Base-by-base conservation (phyloP, 2,329 filamentous ascomycete genomes). In the Neofusicoccum laricinum region DNA sequence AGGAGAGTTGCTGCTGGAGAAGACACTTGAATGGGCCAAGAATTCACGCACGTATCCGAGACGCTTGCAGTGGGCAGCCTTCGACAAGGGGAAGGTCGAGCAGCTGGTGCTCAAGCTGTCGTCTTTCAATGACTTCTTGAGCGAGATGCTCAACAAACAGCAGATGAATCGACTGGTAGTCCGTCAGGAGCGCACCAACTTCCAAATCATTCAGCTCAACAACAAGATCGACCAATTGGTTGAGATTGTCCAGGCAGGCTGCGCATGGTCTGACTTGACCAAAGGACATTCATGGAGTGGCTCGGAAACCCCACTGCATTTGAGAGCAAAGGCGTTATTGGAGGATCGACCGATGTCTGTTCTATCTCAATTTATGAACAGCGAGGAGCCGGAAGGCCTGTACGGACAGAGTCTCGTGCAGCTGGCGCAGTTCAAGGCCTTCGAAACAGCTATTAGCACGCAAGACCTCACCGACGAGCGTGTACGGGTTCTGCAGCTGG, bases 201-300 rank as follows among this genome's bases (percentile, higher is more conserved):
- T 75, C 55, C 73, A 76, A 50, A 76, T 78, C 36, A 70, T 78
- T 45, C 70, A 76, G 49, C 67, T 78, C 6, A 77, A 77, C 62
- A 68, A 68, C 62, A 74, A 68, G 25, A 69, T 78, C 40, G 70
- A 73, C 50, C 69, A 75, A n/a, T 67, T 78, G 19, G 68, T 73
- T 2, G 70, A 77, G 64, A 73, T 78, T 34, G 71, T 75, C 65
- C 65, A 71, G 34, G 72, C 74, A 0, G 59, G 65, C 65, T 19
- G 25, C 67, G 51, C 64, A 65, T 11, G 62, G 66, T 45, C 70
- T 67, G 48, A 64, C 50, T 21, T 65, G 63, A 15, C 46, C 5
- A 30, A 30, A 30, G 62, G 6, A 40, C 14, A 12, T 6, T 12
- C 10, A 19, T 12, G n/a, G 8, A 19, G 43, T 1, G 30, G 21